Conservation (phyloP, 495 filamentous ascomycete genomes). For the Penicillium desertorum region DNA sequence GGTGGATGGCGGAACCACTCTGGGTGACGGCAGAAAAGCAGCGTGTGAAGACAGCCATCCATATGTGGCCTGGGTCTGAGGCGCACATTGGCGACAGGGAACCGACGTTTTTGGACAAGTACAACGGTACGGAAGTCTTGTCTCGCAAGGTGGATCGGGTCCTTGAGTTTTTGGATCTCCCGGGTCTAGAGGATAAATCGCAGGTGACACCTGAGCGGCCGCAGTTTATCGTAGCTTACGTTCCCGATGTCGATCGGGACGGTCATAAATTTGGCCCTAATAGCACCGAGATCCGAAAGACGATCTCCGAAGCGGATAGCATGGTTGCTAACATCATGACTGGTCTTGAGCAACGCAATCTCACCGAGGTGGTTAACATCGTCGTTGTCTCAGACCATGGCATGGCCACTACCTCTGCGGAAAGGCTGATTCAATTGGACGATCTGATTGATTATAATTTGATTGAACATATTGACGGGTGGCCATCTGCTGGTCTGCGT, state of each 20-base stretch:
- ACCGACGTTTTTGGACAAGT: conserved; percentile 78
- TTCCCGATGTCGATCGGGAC: conserved; percentile 82
- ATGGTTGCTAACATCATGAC: conserved; percentile 75
- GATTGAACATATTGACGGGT: conserved; percentile 86
- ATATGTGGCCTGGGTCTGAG: conserved; percentile 99
- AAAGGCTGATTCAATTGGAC: conserved; percentile 89
- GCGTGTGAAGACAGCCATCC: conserved; percentile 73
- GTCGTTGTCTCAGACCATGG: conserved; percentile 97
- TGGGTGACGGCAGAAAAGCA: conserved; percentile 89
- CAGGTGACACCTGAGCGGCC: conserved; percentile 53
- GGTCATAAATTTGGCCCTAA: conserved; percentile 91
- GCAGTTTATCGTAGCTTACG: conserved; percentile 90
- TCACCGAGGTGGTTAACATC: conserved; percentile 90
- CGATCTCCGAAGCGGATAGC: conserved; percentile 70
- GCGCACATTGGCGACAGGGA: conserved; percentile 65
- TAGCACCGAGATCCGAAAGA: conserved; percentile 79
- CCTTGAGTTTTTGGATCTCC: conserved; percentile 76
- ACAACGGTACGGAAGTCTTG: conserved; percentile 72
- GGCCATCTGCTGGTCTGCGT: conserved; percentile 87
- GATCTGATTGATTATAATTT: conserved; percentile 74
- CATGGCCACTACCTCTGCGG: conserved; percentile 86
- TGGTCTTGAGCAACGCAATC: conserved; percentile 75
- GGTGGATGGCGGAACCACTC: conserved; percentile 92
- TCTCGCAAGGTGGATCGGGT: conserved; percentile 73
- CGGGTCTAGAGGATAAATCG: conserved; percentile 58